These are phyloP conservation scores for Anisodus acutangulus DNA, from an alignment of 257 asterid species.

Conservation along the genomic window DNA sequence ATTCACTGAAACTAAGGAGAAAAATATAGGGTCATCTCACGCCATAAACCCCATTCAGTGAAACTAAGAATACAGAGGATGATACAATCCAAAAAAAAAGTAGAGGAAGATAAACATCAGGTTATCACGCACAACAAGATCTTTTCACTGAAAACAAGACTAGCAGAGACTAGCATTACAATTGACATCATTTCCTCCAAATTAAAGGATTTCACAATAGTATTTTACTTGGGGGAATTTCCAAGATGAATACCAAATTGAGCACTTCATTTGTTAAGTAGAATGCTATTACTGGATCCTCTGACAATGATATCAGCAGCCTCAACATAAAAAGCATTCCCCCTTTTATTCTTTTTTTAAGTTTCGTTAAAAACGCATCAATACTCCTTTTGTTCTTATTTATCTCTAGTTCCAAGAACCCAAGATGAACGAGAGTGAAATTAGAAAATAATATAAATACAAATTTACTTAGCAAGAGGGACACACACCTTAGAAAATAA, in stretches of 20 bases:
- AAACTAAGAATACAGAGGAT: background rate
- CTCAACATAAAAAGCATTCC: background rate
- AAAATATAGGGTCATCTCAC: background rate
- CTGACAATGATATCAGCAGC: background rate
- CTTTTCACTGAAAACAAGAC: background rate
- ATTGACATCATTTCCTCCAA: slow-evolving; percentile 8
- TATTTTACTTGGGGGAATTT: background rate
- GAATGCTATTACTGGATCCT: slow-evolving; percentile 11
- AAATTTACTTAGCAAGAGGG: slow-evolving; percentile 20
- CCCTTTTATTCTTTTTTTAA: background rate
- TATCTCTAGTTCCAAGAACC: background rate
- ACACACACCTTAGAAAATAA: slow-evolving; percentile 62
- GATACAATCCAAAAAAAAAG: background rate
- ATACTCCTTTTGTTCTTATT: background rate
- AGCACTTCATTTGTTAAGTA: slow-evolving; percentile 1
- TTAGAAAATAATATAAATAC: background rate
- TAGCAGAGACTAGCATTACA: background rate
- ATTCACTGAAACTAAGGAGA: background rate
- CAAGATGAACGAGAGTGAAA: background rate
- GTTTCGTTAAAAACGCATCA: background rate
- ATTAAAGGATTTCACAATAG: background rate
- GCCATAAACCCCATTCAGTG: background rate
- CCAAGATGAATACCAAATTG: background rate
- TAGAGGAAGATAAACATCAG: background rate
- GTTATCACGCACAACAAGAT: background rate